Conservation (phyloP, 352 stramenopile species). For the Globisporangium echinulatum region DNA sequence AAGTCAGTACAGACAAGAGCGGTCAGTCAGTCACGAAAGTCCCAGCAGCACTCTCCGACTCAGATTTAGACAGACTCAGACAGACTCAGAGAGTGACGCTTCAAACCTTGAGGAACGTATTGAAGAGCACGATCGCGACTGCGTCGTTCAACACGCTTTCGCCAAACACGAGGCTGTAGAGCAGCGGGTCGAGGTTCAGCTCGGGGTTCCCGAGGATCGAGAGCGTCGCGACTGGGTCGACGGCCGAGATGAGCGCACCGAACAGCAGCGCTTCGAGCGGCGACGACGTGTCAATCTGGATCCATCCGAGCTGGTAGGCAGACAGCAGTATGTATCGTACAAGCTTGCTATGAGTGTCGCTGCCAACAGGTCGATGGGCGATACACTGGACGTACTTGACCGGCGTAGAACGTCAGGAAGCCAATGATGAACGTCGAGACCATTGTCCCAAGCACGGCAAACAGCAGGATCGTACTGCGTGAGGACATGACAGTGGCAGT, state of each 20-base stretch:
- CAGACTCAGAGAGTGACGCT: not conserved
- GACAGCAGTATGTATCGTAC: not conserved
- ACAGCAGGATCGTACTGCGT: conserved; percentile 90
- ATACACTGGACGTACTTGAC: conserved; percentile 29
- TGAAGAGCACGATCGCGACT: conserved; percentile 96
- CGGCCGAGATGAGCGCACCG: conserved; percentile 92
- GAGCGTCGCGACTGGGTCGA: conserved; percentile 95
- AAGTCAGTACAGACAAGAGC: not conserved
- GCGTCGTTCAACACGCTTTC: conserved; percentile 97
- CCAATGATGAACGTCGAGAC: conserved; percentile 95
- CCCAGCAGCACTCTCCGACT: too few relatives aligned
- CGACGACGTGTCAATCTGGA: conserved; percentile 88
- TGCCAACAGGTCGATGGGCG: too few relatives aligned
- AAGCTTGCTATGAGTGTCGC: not conserved
- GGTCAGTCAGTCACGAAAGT: too few relatives aligned
- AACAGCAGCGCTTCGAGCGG: conserved; percentile 94
- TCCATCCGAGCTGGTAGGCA: conserved; percentile 43
- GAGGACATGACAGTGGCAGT: too few relatives aligned
- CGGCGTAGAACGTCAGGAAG: conserved; percentile 87
- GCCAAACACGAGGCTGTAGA: conserved; percentile 94
- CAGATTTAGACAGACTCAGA: not conserved
- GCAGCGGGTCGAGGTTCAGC: conserved; percentile 83
- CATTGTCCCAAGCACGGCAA: conserved; percentile 93
- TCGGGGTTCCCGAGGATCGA: conserved; percentile 93
- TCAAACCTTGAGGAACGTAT: conserved; percentile 92